Base-by-base conservation (phyloP, 2,329 filamentous ascomycete genomes). In the Trichophyton rubrum region DNA sequence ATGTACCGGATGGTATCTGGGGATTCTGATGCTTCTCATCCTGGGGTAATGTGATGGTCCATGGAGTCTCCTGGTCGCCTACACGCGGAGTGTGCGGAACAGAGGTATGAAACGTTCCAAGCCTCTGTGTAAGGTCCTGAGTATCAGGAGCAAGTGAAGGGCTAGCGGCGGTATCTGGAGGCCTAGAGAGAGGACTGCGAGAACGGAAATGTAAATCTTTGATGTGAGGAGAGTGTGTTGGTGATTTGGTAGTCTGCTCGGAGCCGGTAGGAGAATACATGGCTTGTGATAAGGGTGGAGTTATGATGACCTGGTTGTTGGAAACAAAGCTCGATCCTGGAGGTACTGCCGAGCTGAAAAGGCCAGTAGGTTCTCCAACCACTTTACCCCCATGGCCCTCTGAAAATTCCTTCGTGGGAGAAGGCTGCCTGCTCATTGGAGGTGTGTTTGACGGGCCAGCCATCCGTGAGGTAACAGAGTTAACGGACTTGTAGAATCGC, bases 41-140 rank as follows among this genome's bases (percentile, higher is more conserved):
- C 2, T 69, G 68, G 1, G 73, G 71, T 4, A 75, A 64, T 1
- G 64, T 69, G 55, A 75, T 70, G 13, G 68, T 70, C 66, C 69
- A 75, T 2, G 73, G 73, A 7, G 66, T 64, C 61, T 74, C 71
- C 62, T 75, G 73, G 61, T 72, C 71, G 11, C 69, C 71, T 41
- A 68, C 61, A 13, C 71, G 68, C 9, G 67, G 65, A n/a, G 70
- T 67, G 35, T 70, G 67, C 1, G 68, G 69, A 40, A 70, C 69
- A 15, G 47, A 33, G 22, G 66, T 63, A 24, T 63, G 64, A 62
- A 74, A 74, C n/a, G 68, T 72, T 3, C 73, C 72, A 0, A 73
- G 62, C 5, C 63, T 63, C 61, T 66, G 64, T 24, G 67, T 69
- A 4, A 66, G 68, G 40, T 57, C 35, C 11, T 43, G 35, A 5